Percentiles rank a stretch among this genome's conserved stretches.
Conservation (phyloP, 2,329 filamentous ascomycete genomes). For the Talaromyces sp. region DNA sequence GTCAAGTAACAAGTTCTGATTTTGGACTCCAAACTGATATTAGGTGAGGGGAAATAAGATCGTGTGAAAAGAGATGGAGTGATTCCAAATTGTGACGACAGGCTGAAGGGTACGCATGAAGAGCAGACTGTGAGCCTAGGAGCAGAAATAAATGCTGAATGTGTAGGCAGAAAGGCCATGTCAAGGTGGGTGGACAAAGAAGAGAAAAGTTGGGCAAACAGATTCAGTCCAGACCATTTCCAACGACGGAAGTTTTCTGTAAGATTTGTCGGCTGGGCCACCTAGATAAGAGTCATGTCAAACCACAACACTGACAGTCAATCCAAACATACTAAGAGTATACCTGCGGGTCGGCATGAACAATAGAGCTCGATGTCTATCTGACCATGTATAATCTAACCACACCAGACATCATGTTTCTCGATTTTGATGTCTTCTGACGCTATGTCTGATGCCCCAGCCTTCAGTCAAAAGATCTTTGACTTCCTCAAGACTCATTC, state of each 20-base stretch:
- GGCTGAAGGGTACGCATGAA: not conserved
- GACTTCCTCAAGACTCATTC: slow-evolving; percentile 76
- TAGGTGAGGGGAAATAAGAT: not conserved
- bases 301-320: not conserved
- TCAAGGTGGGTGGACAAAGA: not conserved
- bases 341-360: not conserved
- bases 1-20: not conserved
- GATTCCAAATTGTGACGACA: not conserved
- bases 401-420: slow-evolving; percentile 13
- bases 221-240: not conserved
- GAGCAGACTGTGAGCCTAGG: not conserved
- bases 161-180: not conserved
- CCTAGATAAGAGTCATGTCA: not conserved
- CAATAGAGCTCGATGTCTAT: not conserved
- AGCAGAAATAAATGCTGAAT: not conserved
- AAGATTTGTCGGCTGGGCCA: not conserved
- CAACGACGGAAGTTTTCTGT: not conserved
- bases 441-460: slow-evolving; percentile 63
- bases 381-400: not conserved
- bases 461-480: slow-evolving; percentile 65
- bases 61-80: not conserved
- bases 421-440: slow-evolving; percentile 25
- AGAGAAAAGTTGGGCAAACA: not conserved
- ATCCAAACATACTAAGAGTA: not conserved
- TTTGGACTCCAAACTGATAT: not conserved